A percentile compares a stretch with the other conserved stretches of the same genome.
These are phyloP conservation scores for Inga laurina DNA, from an alignment of 306 rosid species.

Conservation along the genomic window DNA sequence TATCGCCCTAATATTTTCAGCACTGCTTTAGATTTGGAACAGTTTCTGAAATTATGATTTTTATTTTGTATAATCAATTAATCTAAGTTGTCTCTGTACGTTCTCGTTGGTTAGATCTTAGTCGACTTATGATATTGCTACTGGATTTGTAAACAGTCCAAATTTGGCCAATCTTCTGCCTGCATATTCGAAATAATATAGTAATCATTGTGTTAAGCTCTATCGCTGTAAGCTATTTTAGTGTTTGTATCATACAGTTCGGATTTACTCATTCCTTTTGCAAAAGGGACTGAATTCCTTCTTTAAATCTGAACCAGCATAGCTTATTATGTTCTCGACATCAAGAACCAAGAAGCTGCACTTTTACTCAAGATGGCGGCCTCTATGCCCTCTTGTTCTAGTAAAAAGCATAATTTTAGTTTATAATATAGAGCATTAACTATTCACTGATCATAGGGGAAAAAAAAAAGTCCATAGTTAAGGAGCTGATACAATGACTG, in stretches of 20 bases:
- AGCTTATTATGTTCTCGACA: neutral
- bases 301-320: neutral
- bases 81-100: neutral
- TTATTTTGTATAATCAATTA: neutral
- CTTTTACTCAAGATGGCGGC: neutral
- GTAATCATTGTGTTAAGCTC: neutral
- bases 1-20: neutral
- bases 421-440: neutral
- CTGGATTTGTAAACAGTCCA: neutral
- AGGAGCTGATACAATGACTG: neutral
- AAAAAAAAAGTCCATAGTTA: neutral
- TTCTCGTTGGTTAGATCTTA: conserved; percentile 6
- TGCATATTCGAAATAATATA: neutral
- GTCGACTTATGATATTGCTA: neutral
- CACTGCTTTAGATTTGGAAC: neutral
- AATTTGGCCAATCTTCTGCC: neutral
- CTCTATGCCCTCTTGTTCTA: neutral
- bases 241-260: neutral
- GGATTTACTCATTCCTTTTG: neutral
- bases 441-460: neutral
- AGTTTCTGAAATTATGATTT: neutral
- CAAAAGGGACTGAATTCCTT: neutral
- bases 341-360: neutral
- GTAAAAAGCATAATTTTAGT: neutral
- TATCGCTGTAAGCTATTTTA: neutral